Conservation (phyloP, 1,284 basidiomycete species). For the Porogramme epimiltina region DNA sequence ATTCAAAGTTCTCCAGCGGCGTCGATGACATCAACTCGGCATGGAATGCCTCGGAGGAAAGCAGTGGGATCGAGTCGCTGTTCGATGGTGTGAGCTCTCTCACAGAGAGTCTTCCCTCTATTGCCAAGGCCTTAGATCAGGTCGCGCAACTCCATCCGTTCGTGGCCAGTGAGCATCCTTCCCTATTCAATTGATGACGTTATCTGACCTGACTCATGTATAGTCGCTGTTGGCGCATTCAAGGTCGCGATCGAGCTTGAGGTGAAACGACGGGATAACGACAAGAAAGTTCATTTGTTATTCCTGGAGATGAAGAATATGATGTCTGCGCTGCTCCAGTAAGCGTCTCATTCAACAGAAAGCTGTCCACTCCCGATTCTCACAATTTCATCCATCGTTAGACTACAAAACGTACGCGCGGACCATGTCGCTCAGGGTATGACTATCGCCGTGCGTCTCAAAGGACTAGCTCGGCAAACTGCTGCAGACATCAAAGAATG, state of each 20-base stretch:
- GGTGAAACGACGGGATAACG: conserved; percentile 42
- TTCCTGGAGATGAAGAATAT: conserved; percentile 47
- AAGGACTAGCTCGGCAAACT: conserved; percentile 20
- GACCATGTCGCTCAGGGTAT: conserved; percentile 22
- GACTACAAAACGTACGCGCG: conserved; percentile 7
- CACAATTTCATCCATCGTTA: neutral
- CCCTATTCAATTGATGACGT: neutral
- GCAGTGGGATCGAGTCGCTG: neutral
- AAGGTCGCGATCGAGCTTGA: conserved; percentile 43
- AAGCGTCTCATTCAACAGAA: neutral
- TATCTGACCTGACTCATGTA: too few species aligned
- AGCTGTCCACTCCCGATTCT: neutral
- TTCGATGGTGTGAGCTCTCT: conserved; percentile 22
- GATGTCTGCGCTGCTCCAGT: conserved; percentile 46
- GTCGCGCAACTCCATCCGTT: conserved; percentile 29
- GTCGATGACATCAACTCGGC: too few species aligned
- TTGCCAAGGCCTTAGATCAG: conserved; percentile 27
- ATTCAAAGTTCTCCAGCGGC: too few species aligned
- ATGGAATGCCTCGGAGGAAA: neutral
- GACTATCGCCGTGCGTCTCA: conserved; percentile 24
- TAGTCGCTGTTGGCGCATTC: conserved; percentile 47
- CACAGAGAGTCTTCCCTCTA: conserved; percentile 21
- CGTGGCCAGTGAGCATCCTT: conserved; percentile 16
- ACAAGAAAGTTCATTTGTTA: conserved; percentile 41
- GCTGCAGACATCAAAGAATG: conserved; percentile 34